Evolutionary conservation across 2,329 filamentous ascomycete genomes (phyloP), one percentile per base, ranked within the genome.

Genomic region (Pseudogymnoascus sp.): DNA sequence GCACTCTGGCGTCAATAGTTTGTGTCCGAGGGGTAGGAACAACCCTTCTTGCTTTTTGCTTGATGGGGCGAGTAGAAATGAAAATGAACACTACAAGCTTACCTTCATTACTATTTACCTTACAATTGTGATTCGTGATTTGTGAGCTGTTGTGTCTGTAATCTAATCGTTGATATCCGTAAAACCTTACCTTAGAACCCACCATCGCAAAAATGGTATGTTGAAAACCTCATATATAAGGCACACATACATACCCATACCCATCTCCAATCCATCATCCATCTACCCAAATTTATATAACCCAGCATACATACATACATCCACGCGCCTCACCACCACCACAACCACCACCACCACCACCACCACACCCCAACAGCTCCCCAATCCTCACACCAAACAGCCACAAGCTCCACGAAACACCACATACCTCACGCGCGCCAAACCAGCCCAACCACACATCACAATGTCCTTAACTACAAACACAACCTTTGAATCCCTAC

Each of bases 1-100:
- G 46, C 46, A 31, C 46, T 53, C 46, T 56, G 46, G 46, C 46
- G 46, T 56, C 46, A 25, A 56, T 34, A 31, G 46, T 56, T 50
- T 50, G 44, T 50, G 23, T 50, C 44, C 44, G 5, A 4, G 23
- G 21, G 44, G 44, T 44, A 50, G 21, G 44, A 21, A 44, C 40
- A 44, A 44, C 40, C 40, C 40, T 44, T 44, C 40, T 44, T 23
- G 40, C 40, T 5, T 21, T 21, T 23, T 23, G 40, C 40, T 23
- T 23, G 40, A 44, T 12, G 40, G 40, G 40, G 40, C 10, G 44
- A 50, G 44, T 50, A 50, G 44, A 16, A 42, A 42, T 28, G 12
- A 28, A 25, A 25, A 25, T 25, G 44, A 50, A 42, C 5, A 50
- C 44, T 50, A 50, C 44, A 5, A 50, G 23, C 21, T 50, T 50